Evolutionary conservation across 352 stramenopile genomes (phyloP).

Genomic region (Paralagenidium karlingii): DNA sequence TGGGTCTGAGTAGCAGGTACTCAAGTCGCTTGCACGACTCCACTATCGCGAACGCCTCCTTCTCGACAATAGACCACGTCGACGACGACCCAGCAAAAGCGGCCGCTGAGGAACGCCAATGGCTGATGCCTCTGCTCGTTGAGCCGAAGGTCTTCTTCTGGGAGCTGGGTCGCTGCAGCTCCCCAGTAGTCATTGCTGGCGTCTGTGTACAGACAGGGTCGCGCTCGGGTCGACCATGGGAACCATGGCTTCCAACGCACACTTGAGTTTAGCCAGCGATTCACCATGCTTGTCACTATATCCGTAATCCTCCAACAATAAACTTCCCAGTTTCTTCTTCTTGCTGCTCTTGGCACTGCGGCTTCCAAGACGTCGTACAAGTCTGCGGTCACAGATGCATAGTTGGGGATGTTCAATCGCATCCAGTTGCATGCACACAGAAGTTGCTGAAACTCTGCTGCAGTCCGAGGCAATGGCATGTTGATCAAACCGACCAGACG

Average conservation of each 20-base stretch:
- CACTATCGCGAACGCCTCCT: constrained; percentile 12
- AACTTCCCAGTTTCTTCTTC: constrained; percentile 6
- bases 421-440: constrained; percentile 20
- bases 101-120: constrained; percentile 11
- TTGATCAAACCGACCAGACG: constrained; percentile 3
- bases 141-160: not conserved
- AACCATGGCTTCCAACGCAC: constrained; percentile 6
- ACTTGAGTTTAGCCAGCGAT: constrained; percentile 4
- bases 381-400: constrained; percentile 3
- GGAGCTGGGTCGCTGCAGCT: constrained; percentile 7
- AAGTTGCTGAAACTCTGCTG: constrained; percentile 16
- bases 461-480: constrained; percentile 1
- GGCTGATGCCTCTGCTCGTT: constrained; percentile 8
- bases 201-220: constrained; percentile 10
- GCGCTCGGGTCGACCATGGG: constrained; percentile 8
- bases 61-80: constrained; percentile 11
- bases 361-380: constrained; percentile 7
- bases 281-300: constrained; percentile 5
- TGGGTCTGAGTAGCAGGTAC: constrained; percentile 8
- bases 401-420: constrained; percentile 14
- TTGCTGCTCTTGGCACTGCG: constrained; percentile 4
- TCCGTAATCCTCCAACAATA: constrained; percentile 2
- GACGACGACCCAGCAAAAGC: constrained; percentile 2
- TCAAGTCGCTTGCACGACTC: constrained; percentile 11
- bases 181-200: constrained; percentile 9